phyloP scores from a whole-genome alignment of 169 alveolate genomes.

The Pseudocohnilembus persalinus region DNA sequence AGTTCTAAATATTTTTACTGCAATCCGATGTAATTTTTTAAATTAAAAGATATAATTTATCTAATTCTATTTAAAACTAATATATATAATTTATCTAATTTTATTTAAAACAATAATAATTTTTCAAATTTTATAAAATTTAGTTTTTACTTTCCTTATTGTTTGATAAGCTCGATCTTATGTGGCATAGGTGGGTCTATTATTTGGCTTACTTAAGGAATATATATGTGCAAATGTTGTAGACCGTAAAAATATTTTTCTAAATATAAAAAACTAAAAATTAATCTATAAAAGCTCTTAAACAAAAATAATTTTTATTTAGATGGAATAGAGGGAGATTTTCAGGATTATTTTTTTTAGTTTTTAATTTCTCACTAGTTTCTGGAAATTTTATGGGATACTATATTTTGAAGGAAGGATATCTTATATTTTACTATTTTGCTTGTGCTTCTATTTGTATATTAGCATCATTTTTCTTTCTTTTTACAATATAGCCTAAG shows the following conservation, averaged over 20 bases:
- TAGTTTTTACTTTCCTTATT: not conserved
- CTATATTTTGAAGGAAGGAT: not conserved
- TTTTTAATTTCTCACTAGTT: not conserved
- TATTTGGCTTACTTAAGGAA: not conserved
- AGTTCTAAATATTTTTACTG: too few relatives aligned
- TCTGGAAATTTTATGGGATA: not conserved
- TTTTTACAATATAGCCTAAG: not conserved
- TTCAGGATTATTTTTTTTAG: not conserved
- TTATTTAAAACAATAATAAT: not conserved
- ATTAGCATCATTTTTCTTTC: not conserved
- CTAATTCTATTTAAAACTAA: too few relatives aligned
- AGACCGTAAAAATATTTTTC: not conserved
- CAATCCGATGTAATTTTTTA: not conserved
- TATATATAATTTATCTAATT: too few relatives aligned
- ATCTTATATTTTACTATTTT: too few relatives aligned
- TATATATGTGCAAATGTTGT: not conserved
- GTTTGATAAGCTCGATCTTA: not conserved
- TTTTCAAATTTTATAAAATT: too few relatives aligned
- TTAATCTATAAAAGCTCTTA: too few relatives aligned
- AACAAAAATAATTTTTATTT: too few relatives aligned
- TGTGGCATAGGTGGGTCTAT: not conserved
- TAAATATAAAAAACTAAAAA: too few relatives aligned
- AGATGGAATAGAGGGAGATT: not conserved
- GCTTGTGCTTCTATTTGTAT: not conserved
- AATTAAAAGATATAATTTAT: too few relatives aligned